Conservation (phyloP, 2,329 filamentous ascomycete species). For the Exophiala viscosa region DNA sequence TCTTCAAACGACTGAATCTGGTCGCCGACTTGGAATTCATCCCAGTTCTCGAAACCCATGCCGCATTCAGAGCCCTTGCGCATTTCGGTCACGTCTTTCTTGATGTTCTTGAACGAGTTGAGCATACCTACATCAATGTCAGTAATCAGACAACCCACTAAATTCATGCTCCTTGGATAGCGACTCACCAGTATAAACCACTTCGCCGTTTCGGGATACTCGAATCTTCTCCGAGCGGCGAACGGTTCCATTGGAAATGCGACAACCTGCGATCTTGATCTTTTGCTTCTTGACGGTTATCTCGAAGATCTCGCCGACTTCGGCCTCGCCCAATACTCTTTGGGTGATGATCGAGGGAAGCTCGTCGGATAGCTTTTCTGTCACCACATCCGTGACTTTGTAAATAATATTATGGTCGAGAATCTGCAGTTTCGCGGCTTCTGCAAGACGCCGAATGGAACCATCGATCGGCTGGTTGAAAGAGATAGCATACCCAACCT, state of each 20-base stretch:
- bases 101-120: conserved; percentile 79
- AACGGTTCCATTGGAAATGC: conserved; percentile 75
- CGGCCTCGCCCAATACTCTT: conserved; percentile 80
- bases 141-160: background rate
- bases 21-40: conserved; percentile 75
- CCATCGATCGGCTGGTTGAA: conserved; percentile 75
- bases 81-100: conserved; percentile 88
- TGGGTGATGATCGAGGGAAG: conserved; percentile 64
- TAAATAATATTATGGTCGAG: conserved; percentile 72
- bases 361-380: conserved; percentile 62
- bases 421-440: conserved; percentile 68
- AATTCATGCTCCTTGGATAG: background rate
- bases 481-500: conserved; percentile 72
- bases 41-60: conserved; percentile 76
- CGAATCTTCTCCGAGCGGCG: conserved; percentile 62
- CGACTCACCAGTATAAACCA: conserved; percentile 77
- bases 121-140: conserved; percentile 60
- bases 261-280: conserved; percentile 80
- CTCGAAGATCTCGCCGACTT: conserved; percentile 76
- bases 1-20: conserved; percentile 85
- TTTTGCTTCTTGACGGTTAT: conserved; percentile 72
- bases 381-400: conserved; percentile 48
- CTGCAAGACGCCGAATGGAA: conserved; percentile 66
- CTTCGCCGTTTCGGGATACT: conserved; percentile 66
- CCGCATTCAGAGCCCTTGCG: conserved; percentile 92